Evolutionary conservation across 2,329 filamentous ascomycete species (phyloP).

Genomic region (Botrytis byssoidea): DNA sequence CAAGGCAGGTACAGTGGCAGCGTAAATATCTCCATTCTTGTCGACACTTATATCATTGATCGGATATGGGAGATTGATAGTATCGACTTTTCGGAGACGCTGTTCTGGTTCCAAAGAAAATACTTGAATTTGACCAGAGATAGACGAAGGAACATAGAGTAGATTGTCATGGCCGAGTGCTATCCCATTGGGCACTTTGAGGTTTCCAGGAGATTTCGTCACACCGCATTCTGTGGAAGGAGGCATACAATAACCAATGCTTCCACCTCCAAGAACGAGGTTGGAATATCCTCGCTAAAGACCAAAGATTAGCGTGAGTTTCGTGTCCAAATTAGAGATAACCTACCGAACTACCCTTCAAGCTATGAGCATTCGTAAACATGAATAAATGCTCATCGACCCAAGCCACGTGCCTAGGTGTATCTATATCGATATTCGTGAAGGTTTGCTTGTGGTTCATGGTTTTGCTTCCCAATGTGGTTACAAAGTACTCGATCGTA

Average conservation of each 20-base stretch:
- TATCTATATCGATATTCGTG: constrained; percentile 35
- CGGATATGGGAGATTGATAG: constrained; percentile 36
- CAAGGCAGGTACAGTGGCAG: constrained; percentile 38
- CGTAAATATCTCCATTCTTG: constrained; percentile 40
- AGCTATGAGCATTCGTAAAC: constrained; percentile 41
- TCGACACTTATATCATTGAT: constrained; percentile 42
- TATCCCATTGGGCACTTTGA: constrained; percentile 41
- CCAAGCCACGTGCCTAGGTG: constrained; percentile 41
- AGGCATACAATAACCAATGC: constrained; percentile 36
- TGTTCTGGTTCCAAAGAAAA: constrained; percentile 23
- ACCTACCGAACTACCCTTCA: constrained; percentile 34
- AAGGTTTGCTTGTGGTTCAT: constrained; percentile 40
- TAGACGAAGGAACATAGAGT: constrained; percentile 39
- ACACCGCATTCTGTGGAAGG: constrained; percentile 31
- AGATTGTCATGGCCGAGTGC: constrained; percentile 37
- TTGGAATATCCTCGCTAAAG: constrained; percentile 29
- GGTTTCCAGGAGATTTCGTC: constrained; percentile 30
- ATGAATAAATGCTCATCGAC: constrained; percentile 39
- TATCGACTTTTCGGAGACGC: constrained; percentile 29
- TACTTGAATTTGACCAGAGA: constrained; percentile 20
- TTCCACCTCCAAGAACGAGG: constrained; percentile 36
- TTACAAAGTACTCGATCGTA: constrained; percentile 41
- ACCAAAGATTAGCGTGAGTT: constrained; percentile 22
- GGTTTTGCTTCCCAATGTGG: constrained; percentile 30
- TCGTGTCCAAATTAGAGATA: not conserved